Percentiles rank a stretch among this genome's conserved stretches.
phyloP scores from a whole-genome alignment of 345 rosid genomes.

The Boechera stricta region DNA sequence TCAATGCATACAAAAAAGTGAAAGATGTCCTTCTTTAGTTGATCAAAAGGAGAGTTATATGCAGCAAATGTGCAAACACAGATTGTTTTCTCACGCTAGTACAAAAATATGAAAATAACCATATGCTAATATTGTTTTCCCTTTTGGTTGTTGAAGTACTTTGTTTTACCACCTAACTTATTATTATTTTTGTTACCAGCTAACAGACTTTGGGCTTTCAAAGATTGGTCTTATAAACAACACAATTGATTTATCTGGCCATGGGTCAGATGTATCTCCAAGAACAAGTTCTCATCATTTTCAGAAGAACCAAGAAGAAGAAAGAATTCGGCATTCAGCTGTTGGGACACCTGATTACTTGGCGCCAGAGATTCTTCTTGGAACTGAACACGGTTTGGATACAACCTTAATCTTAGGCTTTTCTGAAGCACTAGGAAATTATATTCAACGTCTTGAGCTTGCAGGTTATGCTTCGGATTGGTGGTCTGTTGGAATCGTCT shows the following conservation, averaged over 20 bases:
- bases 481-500: conserved; percentile 93
- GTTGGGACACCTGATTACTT: conserved; percentile 92
- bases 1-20: background rate
- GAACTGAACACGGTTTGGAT: conserved; percentile 73
- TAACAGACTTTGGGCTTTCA: conserved; percentile 87
- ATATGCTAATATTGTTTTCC: conserved; percentile 5
- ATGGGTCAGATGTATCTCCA: conserved; percentile 50
- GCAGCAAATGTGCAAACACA: background rate
- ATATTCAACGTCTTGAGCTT: conserved; percentile 40
- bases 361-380: conserved; percentile 94
- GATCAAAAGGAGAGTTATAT: background rate
- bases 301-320: conserved; percentile 53
- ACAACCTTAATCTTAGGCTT: conserved; percentile 28
- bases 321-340: conserved; percentile 60
- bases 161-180: conserved; percentile 27
- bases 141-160: conserved; percentile 18
- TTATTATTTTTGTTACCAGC: conserved; percentile 59
- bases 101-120: background rate
- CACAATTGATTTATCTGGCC: conserved; percentile 72
- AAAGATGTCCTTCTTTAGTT: conserved; percentile 10
- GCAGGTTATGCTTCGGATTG: conserved; percentile 85
- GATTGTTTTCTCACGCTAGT: background rate
- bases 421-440: conserved; percentile 26
- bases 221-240: conserved; percentile 85
- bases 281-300: conserved; percentile 48